phyloP scores from a whole-genome alignment of 1,284 basidiomycete species.

The Chondrostereum purpureum region DNA sequence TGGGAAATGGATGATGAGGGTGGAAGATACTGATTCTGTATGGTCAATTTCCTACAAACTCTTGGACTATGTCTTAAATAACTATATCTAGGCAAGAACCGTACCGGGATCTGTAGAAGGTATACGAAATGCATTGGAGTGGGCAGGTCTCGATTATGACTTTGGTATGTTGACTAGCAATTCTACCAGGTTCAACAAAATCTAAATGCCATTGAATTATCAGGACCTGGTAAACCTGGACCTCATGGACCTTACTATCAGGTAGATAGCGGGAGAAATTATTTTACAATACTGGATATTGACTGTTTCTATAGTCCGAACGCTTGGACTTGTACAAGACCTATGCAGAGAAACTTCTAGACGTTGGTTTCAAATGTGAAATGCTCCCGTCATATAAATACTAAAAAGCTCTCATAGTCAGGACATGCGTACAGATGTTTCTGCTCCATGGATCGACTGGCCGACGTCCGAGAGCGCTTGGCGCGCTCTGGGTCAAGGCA shows the following conservation, averaged over 20 bases:
- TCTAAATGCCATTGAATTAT: constrained; percentile 7
- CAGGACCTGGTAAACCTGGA: constrained; percentile 74
- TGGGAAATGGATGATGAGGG: constrained; percentile 86
- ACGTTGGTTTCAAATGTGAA: constrained; percentile 50
- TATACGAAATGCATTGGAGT: constrained; percentile 71
- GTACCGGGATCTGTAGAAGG: constrained; percentile 83
- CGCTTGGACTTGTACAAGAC: constrained; percentile 77
- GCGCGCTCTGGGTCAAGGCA: constrained; percentile 65
- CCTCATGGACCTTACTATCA: constrained; percentile 80
- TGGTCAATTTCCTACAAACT: constrained; percentile 15
- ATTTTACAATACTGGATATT: neutral
- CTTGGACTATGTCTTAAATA: constrained; percentile 1
- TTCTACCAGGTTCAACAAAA: neutral
- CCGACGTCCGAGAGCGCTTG: constrained; percentile 60
- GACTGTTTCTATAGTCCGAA: constrained; percentile 59
- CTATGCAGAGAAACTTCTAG: constrained; percentile 70
- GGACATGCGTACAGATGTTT: constrained; percentile 95
- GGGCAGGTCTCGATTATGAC: constrained; percentile 93
- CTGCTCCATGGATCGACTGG: constrained; percentile 69
- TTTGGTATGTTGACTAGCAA: constrained; percentile 55
- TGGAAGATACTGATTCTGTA: constrained; percentile 94
- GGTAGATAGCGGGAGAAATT: too few relatives aligned
- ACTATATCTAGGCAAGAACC: constrained; percentile 54
- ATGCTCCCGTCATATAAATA: too few relatives aligned
- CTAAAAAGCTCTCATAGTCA: constrained; percentile 48